Evolutionary conservation across 345 rosid genomes (phyloP).

Genomic region (Hibiscus syriacus): DNA sequence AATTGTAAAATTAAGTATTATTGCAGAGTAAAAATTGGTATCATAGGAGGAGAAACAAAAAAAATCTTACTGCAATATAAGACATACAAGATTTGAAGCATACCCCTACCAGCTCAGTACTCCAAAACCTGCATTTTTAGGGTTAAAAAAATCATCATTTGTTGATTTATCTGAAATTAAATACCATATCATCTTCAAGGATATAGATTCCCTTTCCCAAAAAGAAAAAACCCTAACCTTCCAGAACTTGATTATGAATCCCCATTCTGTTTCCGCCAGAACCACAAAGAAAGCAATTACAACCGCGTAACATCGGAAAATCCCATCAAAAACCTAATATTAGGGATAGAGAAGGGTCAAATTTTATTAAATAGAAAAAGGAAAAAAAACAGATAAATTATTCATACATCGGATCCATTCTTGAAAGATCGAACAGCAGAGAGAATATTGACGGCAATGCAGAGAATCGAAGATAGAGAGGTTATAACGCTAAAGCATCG

Average conservation of each 20-base stretch:
- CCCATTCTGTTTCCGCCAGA: slow-evolving; percentile 91
- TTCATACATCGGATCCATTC: slow-evolving; percentile 63
- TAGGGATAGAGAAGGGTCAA: not conserved
- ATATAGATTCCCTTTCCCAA: not conserved
- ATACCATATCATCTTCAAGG: not conserved
- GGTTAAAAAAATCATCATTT: not conserved
- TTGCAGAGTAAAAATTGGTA: not conserved
- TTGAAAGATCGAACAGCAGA: slow-evolving; percentile 78
- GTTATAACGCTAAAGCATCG: slow-evolving; percentile 71
- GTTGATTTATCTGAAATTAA: not conserved
- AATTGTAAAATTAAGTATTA: not conserved
- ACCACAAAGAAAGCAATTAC: slow-evolving; percentile 58
- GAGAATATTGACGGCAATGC: slow-evolving; percentile 74
- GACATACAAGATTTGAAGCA: slow-evolving; percentile 98
- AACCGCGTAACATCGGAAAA: slow-evolving; percentile 89
- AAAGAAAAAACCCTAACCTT: not conserved
- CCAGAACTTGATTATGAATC: slow-evolving; percentile 10
- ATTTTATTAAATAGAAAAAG: not conserved
- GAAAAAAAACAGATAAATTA: not conserved
- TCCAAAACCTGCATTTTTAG: slow-evolving; percentile 59
- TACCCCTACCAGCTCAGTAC: slow-evolving; percentile 91
- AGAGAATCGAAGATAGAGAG: slow-evolving; percentile 58
- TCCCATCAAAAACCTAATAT: slow-evolving; percentile 73
- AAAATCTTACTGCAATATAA: slow-evolving; percentile 11
- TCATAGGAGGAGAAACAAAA: not conserved